Conservation (phyloP, 2,329 filamentous ascomycete species). For the Teratosphaeria viscida region DNA sequence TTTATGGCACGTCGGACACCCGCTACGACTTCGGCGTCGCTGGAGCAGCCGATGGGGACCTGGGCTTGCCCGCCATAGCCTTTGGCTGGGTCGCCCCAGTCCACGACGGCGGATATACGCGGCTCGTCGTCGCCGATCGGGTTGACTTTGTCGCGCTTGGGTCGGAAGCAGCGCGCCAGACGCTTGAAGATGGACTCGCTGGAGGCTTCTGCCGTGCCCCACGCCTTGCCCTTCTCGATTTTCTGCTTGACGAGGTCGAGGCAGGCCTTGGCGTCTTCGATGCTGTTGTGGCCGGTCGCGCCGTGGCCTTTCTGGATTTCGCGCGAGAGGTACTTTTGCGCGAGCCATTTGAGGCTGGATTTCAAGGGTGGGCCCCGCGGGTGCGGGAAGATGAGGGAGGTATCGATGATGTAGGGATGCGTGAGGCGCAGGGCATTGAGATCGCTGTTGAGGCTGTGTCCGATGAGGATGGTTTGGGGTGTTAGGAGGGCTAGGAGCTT, state of each 20-base stretch:
- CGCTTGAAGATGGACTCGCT: constrained; percentile 86
- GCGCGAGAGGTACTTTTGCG: constrained; percentile 72
- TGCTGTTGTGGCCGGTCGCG: constrained; percentile 70
- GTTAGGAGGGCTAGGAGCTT: constrained; percentile 61
- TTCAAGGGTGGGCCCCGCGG: constrained; percentile 82
- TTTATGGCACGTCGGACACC: constrained; percentile 46
- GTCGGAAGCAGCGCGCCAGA: constrained; percentile 41
- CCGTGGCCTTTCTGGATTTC: constrained; percentile 77
- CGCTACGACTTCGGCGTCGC: constrained; percentile 47
- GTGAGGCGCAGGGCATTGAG: constrained; percentile 74
- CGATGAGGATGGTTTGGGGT: constrained; percentile 62
- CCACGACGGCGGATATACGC: constrained; percentile 65
- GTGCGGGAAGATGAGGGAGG: constrained; percentile 80
- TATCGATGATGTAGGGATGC: constrained; percentile 91
- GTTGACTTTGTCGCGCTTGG: constrained; percentile 30
- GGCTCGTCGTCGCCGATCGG: constrained; percentile 29
- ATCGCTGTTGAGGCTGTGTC: constrained; percentile 74
- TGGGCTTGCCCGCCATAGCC: constrained; percentile 49
- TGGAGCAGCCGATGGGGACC: constrained; percentile 45
- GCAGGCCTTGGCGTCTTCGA: constrained; percentile 85
- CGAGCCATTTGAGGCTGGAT: constrained; percentile 79
- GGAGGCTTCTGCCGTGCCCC: constrained; percentile 69
- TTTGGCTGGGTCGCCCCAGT: constrained; percentile 73
- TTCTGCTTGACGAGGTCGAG: constrained; percentile 92
- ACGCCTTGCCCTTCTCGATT: constrained; percentile 80